A percentile compares a stretch with the other conserved stretches of the same genome.
Conservation (phyloP, 2,329 filamentous ascomycete genomes). For the Apiospora phragmitis region DNA sequence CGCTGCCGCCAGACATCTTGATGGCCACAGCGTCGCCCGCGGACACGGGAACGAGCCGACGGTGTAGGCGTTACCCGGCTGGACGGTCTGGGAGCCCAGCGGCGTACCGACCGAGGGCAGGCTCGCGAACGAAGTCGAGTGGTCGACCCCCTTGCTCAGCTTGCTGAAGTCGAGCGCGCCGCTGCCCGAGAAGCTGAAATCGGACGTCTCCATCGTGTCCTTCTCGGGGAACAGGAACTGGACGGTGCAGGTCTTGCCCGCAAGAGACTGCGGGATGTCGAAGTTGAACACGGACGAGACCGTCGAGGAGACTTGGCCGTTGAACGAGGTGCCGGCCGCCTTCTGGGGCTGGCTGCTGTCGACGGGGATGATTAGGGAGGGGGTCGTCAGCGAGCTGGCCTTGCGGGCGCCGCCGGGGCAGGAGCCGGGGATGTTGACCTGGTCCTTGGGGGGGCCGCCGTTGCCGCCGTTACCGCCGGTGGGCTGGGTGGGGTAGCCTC, state of each 20-base stretch:
- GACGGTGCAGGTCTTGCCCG: slow-evolving; percentile 60
- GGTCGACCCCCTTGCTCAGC: slow-evolving; percentile 46
- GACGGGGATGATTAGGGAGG: slow-evolving; percentile 50
- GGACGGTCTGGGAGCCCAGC: slow-evolving; percentile 43
- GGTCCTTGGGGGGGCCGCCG: neutral
- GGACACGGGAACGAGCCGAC: slow-evolving; percentile 55
- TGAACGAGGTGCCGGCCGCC: slow-evolving; percentile 54
- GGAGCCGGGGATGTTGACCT: slow-evolving; percentile 20
- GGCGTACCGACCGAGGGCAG: slow-evolving; percentile 42
- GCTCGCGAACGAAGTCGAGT: slow-evolving; percentile 54
- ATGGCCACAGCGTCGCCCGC: slow-evolving; percentile 50
- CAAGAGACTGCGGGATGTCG: slow-evolving; percentile 55
- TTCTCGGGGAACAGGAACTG: slow-evolving; percentile 64
- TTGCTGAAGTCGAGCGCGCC: slow-evolving; percentile 55
- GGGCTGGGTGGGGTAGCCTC: neutral
- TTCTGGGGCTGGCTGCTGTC: slow-evolving; percentile 53
- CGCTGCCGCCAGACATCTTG: slow-evolving; percentile 44
- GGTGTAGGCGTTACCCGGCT: slow-evolving; percentile 54
- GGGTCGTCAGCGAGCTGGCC: slow-evolving; percentile 11
- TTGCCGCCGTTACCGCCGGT: neutral
- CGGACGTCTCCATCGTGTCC: slow-evolving; percentile 58
- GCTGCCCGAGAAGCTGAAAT: slow-evolving; percentile 46
- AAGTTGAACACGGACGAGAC: slow-evolving; percentile 69
- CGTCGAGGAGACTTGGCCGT: slow-evolving; percentile 54
- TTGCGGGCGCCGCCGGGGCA: slow-evolving; percentile 6